Percentiles rank a stretch among this genome's conserved stretches.
These are phyloP conservation scores for Bombardia bombarda DNA, from an alignment of 495 filamentous ascomycete genomes.

Conservation along the genomic window DNA sequence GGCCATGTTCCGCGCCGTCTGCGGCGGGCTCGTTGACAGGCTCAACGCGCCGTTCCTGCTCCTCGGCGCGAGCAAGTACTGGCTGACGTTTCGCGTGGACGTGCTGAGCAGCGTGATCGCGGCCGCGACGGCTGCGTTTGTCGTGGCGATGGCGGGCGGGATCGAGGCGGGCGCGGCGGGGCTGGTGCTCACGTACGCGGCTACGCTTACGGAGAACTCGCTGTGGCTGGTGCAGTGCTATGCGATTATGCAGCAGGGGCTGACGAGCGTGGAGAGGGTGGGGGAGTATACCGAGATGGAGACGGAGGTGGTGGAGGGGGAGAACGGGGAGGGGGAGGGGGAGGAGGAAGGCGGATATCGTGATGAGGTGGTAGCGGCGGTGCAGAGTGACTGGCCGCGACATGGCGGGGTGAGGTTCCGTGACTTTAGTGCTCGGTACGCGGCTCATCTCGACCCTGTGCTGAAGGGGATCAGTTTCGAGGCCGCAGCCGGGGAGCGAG, in stretches of 20 bases:
- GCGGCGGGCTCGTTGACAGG: conserved; percentile 1
- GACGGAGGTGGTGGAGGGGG: no score
- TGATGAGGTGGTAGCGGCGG: no score
- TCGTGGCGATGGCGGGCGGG: conserved; percentile 25
- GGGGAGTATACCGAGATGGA: neutral
- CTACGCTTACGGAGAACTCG: conserved; percentile 44
- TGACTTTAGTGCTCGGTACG: conserved; percentile 8
- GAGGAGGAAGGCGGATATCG: no score
- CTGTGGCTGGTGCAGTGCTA: conserved; percentile 37
- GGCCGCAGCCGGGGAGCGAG: conserved; percentile 22
- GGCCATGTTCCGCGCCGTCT: neutral
- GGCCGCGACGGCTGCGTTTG: conserved; percentile 76
- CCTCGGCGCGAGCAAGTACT: conserved; percentile 65
- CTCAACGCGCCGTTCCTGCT: conserved; percentile 41
- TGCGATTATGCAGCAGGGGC: conserved; percentile 36
- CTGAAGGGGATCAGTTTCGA: conserved; percentile 27
- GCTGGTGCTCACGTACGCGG: conserved; percentile 76
- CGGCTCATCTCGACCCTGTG: conserved; percentile 18
- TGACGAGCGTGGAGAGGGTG: neutral
- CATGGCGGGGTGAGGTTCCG: neutral
- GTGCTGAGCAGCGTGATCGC: conserved; percentile 48
- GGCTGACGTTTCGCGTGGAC: conserved; percentile 63
- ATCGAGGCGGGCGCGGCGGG: conserved; percentile 61
- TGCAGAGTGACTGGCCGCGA: conserved; percentile 1
- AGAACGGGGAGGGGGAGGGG: no score